Evolutionary conservation across 2,329 filamentous ascomycete genomes (phyloP), one percentile per base, ranked within the genome.

Genomic region (Phaeosphaeriaceae sp.): DNA sequence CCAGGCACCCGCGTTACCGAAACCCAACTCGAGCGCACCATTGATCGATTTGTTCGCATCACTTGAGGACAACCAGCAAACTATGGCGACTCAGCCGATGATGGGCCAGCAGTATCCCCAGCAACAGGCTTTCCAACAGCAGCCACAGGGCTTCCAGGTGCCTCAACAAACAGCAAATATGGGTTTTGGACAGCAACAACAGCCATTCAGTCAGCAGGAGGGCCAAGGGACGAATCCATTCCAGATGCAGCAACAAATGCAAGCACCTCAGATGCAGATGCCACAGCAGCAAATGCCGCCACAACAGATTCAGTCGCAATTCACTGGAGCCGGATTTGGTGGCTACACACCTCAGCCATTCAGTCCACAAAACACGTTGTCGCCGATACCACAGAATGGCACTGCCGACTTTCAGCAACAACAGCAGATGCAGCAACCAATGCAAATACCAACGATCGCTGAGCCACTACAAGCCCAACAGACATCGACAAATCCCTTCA

Each of bases 401-500:
- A 67, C 81, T 40, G 73, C 80, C 28, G 74, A 80, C 56, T 86
- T 84, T 70, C 69, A 73, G 56, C 79, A 79, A 61, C 82, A 69
- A 55, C 59, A 61, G 53, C 68, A 70, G 9, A 28, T 28, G 30
- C 30, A 35, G 30, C 30, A 35, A 17, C 35, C 17, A 48, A 23
- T n/a, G 30, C 62, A 70, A 52, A 35, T 67, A 54, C 72, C 78
- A 63, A 69, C 69, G 56, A 69, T 76, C 64, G 54, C 77, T 62
- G 67, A 78, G 55, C 74, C 77, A 70, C 82, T 77, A 23, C 83
- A 84, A 58, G 85, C 84, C 19, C 77, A 76, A 54, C 73, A 73
- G 86, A 89, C 75, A 69, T 88, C 83, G 22, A 97, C 93, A 8
- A 99, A 99, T 74, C 95, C 95, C 0, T 99, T 99, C 86, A 87